Evolutionary conservation across 257 asterid genomes (phyloP).

Genomic region (Ballota nigra): DNA sequence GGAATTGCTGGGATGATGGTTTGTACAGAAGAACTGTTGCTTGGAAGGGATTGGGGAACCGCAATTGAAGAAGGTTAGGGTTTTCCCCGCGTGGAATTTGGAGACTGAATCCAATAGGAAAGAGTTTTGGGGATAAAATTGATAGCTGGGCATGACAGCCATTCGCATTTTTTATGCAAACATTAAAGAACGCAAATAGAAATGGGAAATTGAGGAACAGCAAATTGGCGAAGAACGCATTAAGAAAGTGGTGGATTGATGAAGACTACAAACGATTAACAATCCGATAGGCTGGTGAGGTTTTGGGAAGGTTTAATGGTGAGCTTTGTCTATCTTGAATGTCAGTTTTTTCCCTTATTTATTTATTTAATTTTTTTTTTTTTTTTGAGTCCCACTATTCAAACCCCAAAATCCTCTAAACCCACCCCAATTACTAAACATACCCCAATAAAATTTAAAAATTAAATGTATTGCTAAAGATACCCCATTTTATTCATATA

Average conservation of each 20-base stretch:
- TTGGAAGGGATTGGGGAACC: slow-evolving; percentile 40
- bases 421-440: too few relatives aligned
- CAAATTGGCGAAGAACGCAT: neutral
- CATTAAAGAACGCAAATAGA: neutral
- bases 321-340: slow-evolving; percentile 5
- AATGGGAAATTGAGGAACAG: neutral
- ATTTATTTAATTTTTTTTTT: too few relatives aligned
- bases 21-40: slow-evolving; percentile 34
- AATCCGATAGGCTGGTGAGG: slow-evolving; percentile 13
- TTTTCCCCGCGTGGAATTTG: slow-evolving; percentile 38
- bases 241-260: neutral
- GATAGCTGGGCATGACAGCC: slow-evolving; percentile 56
- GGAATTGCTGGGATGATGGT: slow-evolving; percentile 23
- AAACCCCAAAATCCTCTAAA: too few relatives aligned
- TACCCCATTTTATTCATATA: too few relatives aligned
- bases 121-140: slow-evolving; percentile 47
- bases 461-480: too few relatives aligned
- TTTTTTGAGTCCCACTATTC: too few relatives aligned
- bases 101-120: slow-evolving; percentile 47
- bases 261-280: slow-evolving; percentile 1
- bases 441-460: too few relatives aligned
- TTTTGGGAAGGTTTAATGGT: slow-evolving; percentile 28
- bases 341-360: neutral
- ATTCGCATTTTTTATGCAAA: slow-evolving; percentile 33
- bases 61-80: slow-evolving; percentile 49